Evolutionary conservation across 2,329 filamentous ascomycete species (phyloP), one percentile per base, ranked within the genome.

Genomic region (Lecanicillium sp.): DNA sequence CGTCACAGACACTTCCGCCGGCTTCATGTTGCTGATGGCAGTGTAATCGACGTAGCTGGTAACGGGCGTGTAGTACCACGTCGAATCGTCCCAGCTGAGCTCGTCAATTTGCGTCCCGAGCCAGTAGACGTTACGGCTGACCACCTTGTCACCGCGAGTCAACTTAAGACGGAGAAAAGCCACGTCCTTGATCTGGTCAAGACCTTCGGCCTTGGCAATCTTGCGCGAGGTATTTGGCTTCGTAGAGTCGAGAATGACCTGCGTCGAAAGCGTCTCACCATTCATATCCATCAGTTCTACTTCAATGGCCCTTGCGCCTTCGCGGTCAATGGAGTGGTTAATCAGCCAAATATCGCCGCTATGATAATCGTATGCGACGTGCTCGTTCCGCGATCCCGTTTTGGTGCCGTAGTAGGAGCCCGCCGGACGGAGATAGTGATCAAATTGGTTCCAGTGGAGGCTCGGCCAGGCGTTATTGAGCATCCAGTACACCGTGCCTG

Each of bases 401-500:
- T 81, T 80, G 13, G 68, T 65, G 3, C 79, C 78, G 42, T 72
- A 81, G 44, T 77, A 81, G 0, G 72, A 65, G 0, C 74, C 78
- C 0, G 66, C 71, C 0, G 76, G 69, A 17, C 68, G 70, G 29
- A 80, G 55, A 45, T 81, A 81, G 52, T 77, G 76, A 47, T 81
- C 78, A 50, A 80, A 79, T 5, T 80, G 56, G 38, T 76, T 74
- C 78, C 79, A 83, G 49, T 81, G 78, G 19, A 82, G 57, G 39
- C 67, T 72, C 0, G 79, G 78, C 76, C 77, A 82, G 1, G 77
- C 78, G 33, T 71, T 71, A 46, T 79, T 80, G 38, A 81, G 54
- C 77, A 82, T 81, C 78, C 78, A 82, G 58, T 82, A 82, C 13
- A 82, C 71, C 34, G 74, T 35, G 0, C 78, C 78, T 0, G 77